These are phyloP conservation scores for Trametes sp. DNA, from an alignment of 1,284 basidiomycete genomes.

Conservation along the genomic window DNA sequence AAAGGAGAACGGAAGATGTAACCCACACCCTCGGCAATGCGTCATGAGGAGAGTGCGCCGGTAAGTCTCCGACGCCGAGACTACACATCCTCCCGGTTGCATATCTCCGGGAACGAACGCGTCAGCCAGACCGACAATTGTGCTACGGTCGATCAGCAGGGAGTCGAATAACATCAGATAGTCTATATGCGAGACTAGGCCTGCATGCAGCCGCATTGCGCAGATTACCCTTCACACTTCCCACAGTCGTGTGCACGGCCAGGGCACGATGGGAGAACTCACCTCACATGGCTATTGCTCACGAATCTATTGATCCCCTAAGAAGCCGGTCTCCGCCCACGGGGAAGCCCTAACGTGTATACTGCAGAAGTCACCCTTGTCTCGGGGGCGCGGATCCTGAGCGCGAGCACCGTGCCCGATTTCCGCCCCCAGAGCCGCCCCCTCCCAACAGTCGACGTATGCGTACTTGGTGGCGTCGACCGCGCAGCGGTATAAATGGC, in stretches of 20 bases:
- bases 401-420: not conserved
- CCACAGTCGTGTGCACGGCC: constrained; percentile 9
- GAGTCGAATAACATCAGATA: not conserved
- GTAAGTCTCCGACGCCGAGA: not conserved
- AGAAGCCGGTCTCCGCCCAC: constrained; percentile 12
- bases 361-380: constrained; percentile 17
- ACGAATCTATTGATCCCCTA: constrained; percentile 6
- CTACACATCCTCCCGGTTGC: no score
- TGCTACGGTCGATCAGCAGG: not conserved
- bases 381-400: constrained; percentile 6
- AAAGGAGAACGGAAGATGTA: no score
- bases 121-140: not conserved
- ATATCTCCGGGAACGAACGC: no score
- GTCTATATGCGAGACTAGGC: not conserved
- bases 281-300: constrained; percentile 17
- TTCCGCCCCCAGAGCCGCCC: not conserved
- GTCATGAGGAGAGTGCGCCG: not conserved
- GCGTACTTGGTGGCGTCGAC: not conserved
- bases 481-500: constrained; percentile 1
- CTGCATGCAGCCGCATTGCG: not conserved
- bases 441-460: not conserved
- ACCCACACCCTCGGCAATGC: not conserved
- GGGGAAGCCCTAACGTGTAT: constrained; percentile 11
- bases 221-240: not conserved
- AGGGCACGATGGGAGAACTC: constrained; percentile 3